These are phyloP conservation scores for Acidiella bohemica DNA, from an alignment of 495 filamentous ascomycete species.

Conservation along the genomic window DNA sequence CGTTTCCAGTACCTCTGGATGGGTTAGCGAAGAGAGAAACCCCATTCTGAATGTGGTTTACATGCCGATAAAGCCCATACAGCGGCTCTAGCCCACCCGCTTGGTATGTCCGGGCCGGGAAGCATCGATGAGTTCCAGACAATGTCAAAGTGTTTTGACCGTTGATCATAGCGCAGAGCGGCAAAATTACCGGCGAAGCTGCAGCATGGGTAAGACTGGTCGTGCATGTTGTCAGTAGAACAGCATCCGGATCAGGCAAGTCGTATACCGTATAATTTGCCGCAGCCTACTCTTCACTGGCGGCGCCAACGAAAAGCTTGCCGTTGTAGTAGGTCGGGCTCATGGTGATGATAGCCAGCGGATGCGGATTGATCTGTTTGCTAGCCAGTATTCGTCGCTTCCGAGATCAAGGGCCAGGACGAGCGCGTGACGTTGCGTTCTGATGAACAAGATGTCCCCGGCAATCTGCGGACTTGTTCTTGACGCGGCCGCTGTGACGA, in stretches of 20 bases:
- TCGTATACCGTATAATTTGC: background rate
- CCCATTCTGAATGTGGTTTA: too few relatives aligned
- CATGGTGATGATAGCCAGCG: conserved; percentile 3
- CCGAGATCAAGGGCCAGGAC: background rate
- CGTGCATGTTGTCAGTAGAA: too few relatives aligned
- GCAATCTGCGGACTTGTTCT: background rate
- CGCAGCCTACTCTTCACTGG: conserved; percentile 2
- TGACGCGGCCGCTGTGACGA: background rate
- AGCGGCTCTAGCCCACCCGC: too few relatives aligned
- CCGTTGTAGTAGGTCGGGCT: conserved; percentile 9
- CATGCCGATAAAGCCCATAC: too few relatives aligned
- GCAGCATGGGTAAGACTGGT: conserved; percentile 3
- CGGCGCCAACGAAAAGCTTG: conserved; percentile 3
- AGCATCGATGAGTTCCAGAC: background rate
- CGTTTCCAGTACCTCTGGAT: conserved; percentile 32
- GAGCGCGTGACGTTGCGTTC: background rate
- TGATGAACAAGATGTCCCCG: background rate
- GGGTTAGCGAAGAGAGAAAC: too few relatives aligned
- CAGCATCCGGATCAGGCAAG: too few relatives aligned
- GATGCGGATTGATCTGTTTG: conserved; percentile 6
- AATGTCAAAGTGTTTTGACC: background rate
- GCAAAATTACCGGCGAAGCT: conserved; percentile 9
- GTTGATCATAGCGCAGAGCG: background rate
- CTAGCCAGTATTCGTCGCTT: background rate
- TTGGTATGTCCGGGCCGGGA: background rate